phyloP scores from a whole-genome alignment of 352 stramenopile genomes.

The Phytophthora kernoviae region DNA sequence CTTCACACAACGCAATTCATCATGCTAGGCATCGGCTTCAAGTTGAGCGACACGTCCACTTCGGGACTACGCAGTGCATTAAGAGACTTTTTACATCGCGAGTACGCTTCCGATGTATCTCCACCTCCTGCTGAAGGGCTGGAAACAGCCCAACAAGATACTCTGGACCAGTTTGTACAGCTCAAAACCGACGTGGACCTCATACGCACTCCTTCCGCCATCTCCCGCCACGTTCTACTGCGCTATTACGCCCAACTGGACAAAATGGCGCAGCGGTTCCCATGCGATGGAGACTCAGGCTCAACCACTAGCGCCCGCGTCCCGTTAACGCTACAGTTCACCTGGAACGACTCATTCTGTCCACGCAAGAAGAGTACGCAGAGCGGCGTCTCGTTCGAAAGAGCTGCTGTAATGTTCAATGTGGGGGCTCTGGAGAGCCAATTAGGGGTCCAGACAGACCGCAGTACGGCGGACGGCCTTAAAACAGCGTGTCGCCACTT shows the following conservation, averaged over 20 bases:
- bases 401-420: conserved; percentile 89
- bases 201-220: conserved; percentile 69
- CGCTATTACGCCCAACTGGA: conserved; percentile 81
- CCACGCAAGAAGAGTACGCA: conserved; percentile 84
- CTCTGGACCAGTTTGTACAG: conserved; percentile 55
- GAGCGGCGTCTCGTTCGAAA: conserved; percentile 72
- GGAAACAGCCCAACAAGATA: conserved; percentile 27
- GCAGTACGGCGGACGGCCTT: conserved; percentile 71
- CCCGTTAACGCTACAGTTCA: conserved; percentile 71
- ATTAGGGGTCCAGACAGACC: conserved; percentile 80
- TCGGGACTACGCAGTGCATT: conserved; percentile 53
- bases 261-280: conserved; percentile 68
- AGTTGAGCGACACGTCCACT: conserved; percentile 64
- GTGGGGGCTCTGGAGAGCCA: conserved; percentile 82
- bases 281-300: conserved; percentile 35
- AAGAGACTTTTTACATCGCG: conserved; percentile 63
- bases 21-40: conserved; percentile 82
- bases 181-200: conserved; percentile 74
- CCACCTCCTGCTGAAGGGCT: neutral
- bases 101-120: conserved; percentile 41
- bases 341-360: conserved; percentile 93
- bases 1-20: neutral
- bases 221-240: conserved; percentile 71
- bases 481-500: conserved; percentile 88
- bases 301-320: conserved; percentile 6